phyloP scores from a whole-genome alignment of 306 rosid species.

The Rosa chinensis region DNA sequence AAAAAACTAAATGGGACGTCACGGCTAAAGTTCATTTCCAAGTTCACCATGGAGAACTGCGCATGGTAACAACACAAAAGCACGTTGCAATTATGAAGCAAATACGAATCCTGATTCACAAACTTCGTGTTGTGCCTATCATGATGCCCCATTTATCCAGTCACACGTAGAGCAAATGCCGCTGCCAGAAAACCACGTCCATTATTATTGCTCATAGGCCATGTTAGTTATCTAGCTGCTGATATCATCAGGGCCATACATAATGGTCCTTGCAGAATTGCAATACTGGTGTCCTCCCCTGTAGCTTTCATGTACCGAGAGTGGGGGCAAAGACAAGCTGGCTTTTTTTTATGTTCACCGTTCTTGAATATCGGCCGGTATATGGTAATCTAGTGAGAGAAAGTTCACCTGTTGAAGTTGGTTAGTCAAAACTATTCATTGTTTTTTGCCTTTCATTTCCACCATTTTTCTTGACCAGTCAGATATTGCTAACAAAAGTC shows the following conservation, averaged over 20 bases:
- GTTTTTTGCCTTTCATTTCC: no score
- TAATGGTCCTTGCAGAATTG: slow-evolving; percentile 8
- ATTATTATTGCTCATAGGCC: slow-evolving; percentile 31
- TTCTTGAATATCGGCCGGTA: not conserved
- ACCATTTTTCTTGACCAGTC: no score
- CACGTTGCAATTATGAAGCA: slow-evolving; percentile 3
- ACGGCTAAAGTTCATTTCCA: not conserved
- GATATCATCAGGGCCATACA: slow-evolving; percentile 29
- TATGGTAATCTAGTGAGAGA: not conserved
- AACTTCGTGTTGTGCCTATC: slow-evolving; percentile 18
- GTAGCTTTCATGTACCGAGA: slow-evolving; percentile 50
- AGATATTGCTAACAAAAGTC: no score
- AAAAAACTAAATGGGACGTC: not conserved
- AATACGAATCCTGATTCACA: not conserved
- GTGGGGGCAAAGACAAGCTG: not conserved
- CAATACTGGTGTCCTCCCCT: not conserved
- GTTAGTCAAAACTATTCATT: no score
- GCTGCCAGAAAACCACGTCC: slow-evolving; percentile 33
- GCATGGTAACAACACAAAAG: not conserved
- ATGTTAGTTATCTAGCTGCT: slow-evolving; percentile 10
- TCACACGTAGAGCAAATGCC: slow-evolving; percentile 2
- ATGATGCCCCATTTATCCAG: slow-evolving; percentile 2
- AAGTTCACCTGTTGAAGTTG: no score
- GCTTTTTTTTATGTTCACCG: not conserved
- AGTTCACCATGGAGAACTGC: not conserved